These are phyloP conservation scores for Dichotomopilus funicola DNA, from an alignment of 2,329 filamentous ascomycete genomes.

Conservation along the genomic window DNA sequence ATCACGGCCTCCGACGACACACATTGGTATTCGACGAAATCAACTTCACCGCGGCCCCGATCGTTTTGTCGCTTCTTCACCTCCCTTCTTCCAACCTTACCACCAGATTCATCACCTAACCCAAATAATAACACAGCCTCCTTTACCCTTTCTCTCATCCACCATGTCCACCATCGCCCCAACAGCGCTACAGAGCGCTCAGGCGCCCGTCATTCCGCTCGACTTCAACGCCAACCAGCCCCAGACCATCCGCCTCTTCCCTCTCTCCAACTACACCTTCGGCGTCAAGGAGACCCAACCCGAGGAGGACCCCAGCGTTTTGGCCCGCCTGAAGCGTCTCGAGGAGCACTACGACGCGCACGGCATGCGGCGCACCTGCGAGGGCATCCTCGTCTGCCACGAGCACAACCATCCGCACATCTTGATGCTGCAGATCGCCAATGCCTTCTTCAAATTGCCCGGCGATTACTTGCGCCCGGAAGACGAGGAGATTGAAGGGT, in stretches of 20 bases:
- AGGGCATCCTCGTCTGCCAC: constrained; percentile 95
- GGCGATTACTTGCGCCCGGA: constrained; percentile 88
- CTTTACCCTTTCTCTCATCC: neutral
- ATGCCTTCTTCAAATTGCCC: constrained; percentile 98
- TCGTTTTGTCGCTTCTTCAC: too few species aligned
- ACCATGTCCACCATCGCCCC: constrained; percentile 81
- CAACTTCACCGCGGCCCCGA: too few species aligned
- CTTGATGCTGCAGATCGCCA: constrained; percentile 97
- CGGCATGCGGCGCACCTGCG: constrained; percentile 95
- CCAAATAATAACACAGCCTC: neutral
- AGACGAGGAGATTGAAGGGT: constrained; percentile 89
- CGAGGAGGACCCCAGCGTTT: constrained; percentile 92
- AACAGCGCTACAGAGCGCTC: constrained; percentile 67
- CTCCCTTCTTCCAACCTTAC: too few species aligned
- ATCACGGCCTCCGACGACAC: too few species aligned
- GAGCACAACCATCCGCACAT: constrained; percentile 99
- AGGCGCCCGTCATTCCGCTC: constrained; percentile 71
- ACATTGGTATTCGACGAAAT: too few species aligned
- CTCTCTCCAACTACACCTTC: constrained; percentile 97
- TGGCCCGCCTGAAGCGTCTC: constrained; percentile 86
- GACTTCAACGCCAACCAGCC: constrained; percentile 87
- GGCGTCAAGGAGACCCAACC: constrained; percentile 97
- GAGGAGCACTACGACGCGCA: constrained; percentile 89
- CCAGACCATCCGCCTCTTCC: constrained; percentile 81
- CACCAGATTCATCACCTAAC: too few species aligned